Evolutionary conservation across 805 yeast genomes (phyloP), one percentile per base, ranked within the genome.

Genomic region (Saccharomyces mikatae): DNA sequence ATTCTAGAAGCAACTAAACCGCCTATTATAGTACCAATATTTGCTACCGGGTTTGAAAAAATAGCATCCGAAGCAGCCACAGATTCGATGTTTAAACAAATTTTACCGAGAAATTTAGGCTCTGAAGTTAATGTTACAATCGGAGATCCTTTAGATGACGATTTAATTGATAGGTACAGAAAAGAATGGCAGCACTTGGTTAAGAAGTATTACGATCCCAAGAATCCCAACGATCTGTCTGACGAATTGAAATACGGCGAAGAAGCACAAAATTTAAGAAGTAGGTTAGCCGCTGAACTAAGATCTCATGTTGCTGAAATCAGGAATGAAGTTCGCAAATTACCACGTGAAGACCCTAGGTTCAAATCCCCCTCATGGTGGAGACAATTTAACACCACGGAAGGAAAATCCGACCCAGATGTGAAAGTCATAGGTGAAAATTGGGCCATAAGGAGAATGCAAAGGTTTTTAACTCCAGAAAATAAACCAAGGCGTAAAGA

Each of bases 21-120:
- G 0, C 98, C 99, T 0, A 81, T 91, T 1, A 80, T 92, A 14
- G 82, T 94, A 14, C 98, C 98, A 0, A 86, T 92, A 17, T 92
- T 84, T 64, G 74, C 88, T 4, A 79, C 83, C 50, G 99, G 99
- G 0, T 87, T 92, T 63, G 96, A 92, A 66, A 82, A 85, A 64
- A 80, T 91, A 27, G 84, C 86, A 10, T 96, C 97, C 0, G 98
- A 92, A 70, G 68, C 71, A 32, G 73, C 80, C 26, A 80, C 83
- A 5, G 81, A 76, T 22, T 70, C 76, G 17, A 72, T 82, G n/a
- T 63, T 83, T 58, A 79, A 80, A 52, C 73, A 86, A 52, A 77
- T 78, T 67, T 60, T 84, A 9, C 89, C 91, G 1, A 73, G 79
- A 47, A 83, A 83, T 54, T 68, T 83, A 48, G 89, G 92, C 2